phyloP scores from a whole-genome alignment of 2,329 filamentous ascomycete genomes.

The Fragosphaeria purpurea region DNA sequence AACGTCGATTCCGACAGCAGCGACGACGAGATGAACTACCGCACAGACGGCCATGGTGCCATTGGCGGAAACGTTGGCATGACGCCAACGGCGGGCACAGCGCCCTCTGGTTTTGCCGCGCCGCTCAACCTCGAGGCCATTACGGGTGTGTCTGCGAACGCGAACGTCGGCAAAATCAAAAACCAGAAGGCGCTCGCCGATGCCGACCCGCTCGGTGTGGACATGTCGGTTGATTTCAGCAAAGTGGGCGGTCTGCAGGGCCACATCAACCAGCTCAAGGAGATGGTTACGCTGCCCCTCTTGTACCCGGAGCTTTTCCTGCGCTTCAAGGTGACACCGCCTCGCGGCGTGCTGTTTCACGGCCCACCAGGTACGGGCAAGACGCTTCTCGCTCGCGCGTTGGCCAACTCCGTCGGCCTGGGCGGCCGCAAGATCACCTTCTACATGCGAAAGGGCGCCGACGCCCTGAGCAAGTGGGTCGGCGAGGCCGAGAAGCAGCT shows the following conservation, averaged over 20 bases:
- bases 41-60: constrained; percentile 33
- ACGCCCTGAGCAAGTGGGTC: constrained; percentile 97
- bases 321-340: constrained; percentile 85
- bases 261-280: constrained; percentile 94
- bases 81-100: constrained; percentile 42
- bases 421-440: constrained; percentile 94
- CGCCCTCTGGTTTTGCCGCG: constrained; percentile 13
- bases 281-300: constrained; percentile 93
- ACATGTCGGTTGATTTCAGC: constrained; percentile 85
- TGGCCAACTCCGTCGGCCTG: constrained; percentile 82
- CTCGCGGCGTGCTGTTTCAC: constrained; percentile 90
- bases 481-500: constrained; percentile 95
- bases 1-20: constrained; percentile 92
- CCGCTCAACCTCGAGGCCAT: constrained; percentile 29
- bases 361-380: constrained; percentile 96
- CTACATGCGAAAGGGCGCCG: constrained; percentile 98
- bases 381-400: constrained; percentile 84
- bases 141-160: constrained; percentile 40
- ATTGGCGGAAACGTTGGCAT: constrained; percentile 51
- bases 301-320: constrained; percentile 92
- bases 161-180: constrained; percentile 87
- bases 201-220: constrained; percentile 87
- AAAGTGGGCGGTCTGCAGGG: constrained; percentile 86
- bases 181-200: constrained; percentile 87
- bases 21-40: constrained; percentile 64